phyloP scores from a whole-genome alignment of 2,329 filamentous ascomycete species.

The Monascus ruber region DNA sequence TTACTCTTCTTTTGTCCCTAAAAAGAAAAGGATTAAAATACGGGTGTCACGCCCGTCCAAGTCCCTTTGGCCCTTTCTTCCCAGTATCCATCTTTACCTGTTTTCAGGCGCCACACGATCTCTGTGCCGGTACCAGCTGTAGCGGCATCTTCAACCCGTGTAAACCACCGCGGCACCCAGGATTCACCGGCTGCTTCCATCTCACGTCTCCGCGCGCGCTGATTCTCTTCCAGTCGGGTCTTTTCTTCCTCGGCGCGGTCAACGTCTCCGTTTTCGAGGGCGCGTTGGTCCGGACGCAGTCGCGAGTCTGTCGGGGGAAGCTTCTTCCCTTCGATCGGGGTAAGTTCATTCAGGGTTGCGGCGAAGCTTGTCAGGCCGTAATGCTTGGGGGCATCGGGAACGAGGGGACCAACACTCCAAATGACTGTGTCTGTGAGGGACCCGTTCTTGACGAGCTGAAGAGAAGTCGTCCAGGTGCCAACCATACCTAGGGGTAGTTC shows the following conservation, averaged over 20 bases:
- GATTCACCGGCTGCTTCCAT: constrained; percentile 64
- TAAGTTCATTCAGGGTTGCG: constrained; percentile 77
- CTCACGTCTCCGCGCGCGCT: constrained; percentile 61
- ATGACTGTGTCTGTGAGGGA: constrained; percentile 54
- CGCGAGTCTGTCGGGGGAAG: constrained; percentile 74
- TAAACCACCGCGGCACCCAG: constrained; percentile 76
- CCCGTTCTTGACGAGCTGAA: constrained; percentile 56
- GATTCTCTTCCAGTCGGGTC: constrained; percentile 70
- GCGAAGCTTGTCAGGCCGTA: constrained; percentile 88
- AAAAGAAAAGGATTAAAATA: constrained; percentile 35
- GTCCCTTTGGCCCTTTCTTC: constrained; percentile 60
- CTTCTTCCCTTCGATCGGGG: constrained; percentile 60
- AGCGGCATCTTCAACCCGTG: constrained; percentile 44
- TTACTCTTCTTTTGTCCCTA: no score
- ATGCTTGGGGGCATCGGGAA: constrained; percentile 64
- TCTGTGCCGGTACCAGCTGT: constrained; percentile 22
- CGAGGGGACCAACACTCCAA: constrained; percentile 68
- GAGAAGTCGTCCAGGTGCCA: constrained; percentile 73
- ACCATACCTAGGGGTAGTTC: constrained; percentile 56
- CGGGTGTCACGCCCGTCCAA: constrained; percentile 50
- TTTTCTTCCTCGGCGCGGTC: constrained; percentile 80
- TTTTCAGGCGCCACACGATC: constrained; percentile 57
- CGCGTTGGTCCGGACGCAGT: constrained; percentile 75
- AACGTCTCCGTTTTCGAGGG: constrained; percentile 68
- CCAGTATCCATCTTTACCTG: constrained; percentile 86